These are phyloP conservation scores for Sclerotinia spermophila DNA, from an alignment of 2,329 filamentous ascomycete genomes.

Conservation along the genomic window DNA sequence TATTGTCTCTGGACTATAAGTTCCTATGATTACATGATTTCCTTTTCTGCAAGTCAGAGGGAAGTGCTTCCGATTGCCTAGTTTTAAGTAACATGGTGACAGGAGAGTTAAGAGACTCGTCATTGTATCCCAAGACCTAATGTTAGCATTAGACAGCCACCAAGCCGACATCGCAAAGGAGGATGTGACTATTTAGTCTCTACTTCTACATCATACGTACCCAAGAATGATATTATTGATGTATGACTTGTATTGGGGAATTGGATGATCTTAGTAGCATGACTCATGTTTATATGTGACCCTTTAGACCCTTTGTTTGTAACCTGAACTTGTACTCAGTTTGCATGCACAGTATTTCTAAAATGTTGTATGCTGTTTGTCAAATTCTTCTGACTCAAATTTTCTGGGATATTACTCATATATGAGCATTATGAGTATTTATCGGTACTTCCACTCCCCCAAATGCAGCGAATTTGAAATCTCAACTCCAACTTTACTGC, in stretches of 20 bases:
- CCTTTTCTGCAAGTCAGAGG: background rate
- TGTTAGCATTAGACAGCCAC: background rate
- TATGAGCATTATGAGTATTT: background rate
- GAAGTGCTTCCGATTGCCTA: fast-evolving
- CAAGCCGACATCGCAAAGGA: background rate
- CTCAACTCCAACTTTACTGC: background rate
- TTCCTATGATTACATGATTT: background rate
- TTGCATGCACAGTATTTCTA: background rate
- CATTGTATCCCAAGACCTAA: background rate
- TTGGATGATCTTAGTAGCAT: too few species aligned
- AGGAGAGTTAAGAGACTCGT: background rate
- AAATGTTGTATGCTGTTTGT: background rate
- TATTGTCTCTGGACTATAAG: too few species aligned
- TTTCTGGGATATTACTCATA: too few species aligned
- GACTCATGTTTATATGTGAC: background rate
- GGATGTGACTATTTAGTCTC: background rate
- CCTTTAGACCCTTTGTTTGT: background rate
- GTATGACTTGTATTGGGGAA: background rate
- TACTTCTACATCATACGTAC: background rate
- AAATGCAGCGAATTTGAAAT: background rate
- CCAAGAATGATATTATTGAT: background rate
- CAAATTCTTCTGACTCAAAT: too few species aligned
- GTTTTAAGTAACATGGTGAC: background rate
- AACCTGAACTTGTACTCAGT: too few species aligned
- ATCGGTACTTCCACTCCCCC: too few species aligned